A percentile compares a stretch with the other conserved stretches of the same genome.
Conservation (phyloP, 139 green algal genomes). For the Haematococcus lacustris region DNA sequence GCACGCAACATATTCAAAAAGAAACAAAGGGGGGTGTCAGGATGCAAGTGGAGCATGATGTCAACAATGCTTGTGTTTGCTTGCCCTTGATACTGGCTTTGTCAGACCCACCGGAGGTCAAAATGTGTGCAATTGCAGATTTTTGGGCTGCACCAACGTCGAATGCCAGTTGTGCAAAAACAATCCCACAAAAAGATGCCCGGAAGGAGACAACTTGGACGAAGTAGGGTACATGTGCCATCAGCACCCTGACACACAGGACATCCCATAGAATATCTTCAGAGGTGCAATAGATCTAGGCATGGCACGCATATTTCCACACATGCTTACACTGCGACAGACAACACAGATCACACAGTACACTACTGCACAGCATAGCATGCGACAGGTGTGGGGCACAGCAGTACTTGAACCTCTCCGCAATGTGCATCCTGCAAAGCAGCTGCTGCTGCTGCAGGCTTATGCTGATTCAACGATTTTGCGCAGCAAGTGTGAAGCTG, state of each 20-base stretch:
- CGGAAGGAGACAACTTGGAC: slow-evolving; percentile 29
- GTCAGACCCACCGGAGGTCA: too few relatives aligned
- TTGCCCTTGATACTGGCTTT: not conserved
- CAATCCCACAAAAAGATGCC: slow-evolving; percentile 46
- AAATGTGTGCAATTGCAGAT: too few relatives aligned
- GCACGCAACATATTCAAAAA: too few relatives aligned
- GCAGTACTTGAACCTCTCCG: not conserved
- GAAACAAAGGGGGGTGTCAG: too few relatives aligned
- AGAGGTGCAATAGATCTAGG: not conserved
- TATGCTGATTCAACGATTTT: slow-evolving; percentile 46
- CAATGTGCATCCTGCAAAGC: not conserved
- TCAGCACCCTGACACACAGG: too few relatives aligned
- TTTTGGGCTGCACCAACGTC: slow-evolving; percentile 24
- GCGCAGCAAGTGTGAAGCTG: slow-evolving; percentile 36
- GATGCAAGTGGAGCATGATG: too few relatives aligned
- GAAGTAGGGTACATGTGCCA: too few relatives aligned
- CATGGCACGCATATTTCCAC: not conserved
- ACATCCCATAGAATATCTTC: too few relatives aligned
- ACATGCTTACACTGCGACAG: too few relatives aligned
- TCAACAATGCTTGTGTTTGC: not conserved
- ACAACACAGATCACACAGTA: not conserved
- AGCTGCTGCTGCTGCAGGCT: slow-evolving; percentile 11
- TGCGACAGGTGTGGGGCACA: too few relatives aligned
- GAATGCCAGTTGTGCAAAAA: slow-evolving; percentile 46
- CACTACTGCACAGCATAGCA: not conserved